Conservation (phyloP, 2,329 filamentous ascomycete genomes). For the Colletotrichum horii region DNA sequence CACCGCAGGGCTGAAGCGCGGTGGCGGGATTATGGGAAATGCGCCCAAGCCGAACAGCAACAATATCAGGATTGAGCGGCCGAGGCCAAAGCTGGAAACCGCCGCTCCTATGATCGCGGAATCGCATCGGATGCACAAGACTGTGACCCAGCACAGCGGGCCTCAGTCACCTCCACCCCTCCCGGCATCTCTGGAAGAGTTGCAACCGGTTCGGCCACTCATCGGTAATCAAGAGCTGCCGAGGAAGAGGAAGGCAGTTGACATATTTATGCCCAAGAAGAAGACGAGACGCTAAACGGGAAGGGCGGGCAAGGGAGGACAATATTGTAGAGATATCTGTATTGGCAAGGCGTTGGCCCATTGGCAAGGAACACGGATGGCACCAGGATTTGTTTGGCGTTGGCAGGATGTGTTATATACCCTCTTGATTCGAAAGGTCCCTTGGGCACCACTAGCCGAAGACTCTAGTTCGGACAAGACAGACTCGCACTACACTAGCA, state of each 20-base stretch:
- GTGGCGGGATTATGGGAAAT: constrained; percentile 8
- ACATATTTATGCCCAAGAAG: constrained; percentile 57
- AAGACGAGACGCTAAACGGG: constrained; percentile 29
- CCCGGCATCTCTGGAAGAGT: constrained; percentile 10
- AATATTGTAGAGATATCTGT: neutral
- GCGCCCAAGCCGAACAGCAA: constrained; percentile 11
- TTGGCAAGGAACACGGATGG: neutral
- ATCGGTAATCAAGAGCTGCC: constrained; percentile 2
- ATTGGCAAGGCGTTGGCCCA: neutral
- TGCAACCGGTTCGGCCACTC: neutral
- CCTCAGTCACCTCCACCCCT: constrained; percentile 26
- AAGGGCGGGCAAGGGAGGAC: neutral
- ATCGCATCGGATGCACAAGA: neutral
- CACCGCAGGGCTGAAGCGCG: neutral
- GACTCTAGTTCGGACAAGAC: neutral
- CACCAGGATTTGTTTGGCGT: neutral
- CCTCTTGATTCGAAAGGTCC: constrained; percentile 3
- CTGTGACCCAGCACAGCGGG: neutral
- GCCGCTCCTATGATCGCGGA: neutral
- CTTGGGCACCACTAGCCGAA: neutral
- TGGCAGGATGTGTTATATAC: constrained; percentile 1
- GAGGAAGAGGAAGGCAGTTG: constrained; percentile 49
- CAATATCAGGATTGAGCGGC: constrained; percentile 15
- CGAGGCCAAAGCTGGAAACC: neutral
- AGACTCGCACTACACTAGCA: neutral